phyloP scores from a whole-genome alignment of 192 early-diverging fungal genomes.

The Backusella tuberculispora region DNA sequence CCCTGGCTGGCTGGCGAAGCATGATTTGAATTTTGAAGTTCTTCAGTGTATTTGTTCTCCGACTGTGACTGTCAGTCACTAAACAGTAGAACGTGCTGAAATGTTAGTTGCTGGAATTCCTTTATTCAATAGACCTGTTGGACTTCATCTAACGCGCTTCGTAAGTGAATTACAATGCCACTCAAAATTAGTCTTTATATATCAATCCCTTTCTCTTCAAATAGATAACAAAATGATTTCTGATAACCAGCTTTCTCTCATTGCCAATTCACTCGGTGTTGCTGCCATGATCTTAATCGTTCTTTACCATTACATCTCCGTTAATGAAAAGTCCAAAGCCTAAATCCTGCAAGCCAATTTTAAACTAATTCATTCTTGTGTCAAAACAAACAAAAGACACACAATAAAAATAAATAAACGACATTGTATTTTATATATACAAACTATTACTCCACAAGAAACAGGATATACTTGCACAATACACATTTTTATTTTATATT shows the following conservation, averaged over 20 bases:
- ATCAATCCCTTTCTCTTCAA: neutral
- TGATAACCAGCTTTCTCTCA: constrained; percentile 54
- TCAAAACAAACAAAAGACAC: too few relatives aligned
- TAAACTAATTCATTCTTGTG: neutral
- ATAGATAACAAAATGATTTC: constrained; percentile 44
- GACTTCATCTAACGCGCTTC: neutral
- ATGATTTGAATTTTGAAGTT: too few relatives aligned
- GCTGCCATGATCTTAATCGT: constrained; percentile 57
- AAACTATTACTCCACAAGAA: neutral
- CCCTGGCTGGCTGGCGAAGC: too few relatives aligned
- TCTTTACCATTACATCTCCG: constrained; percentile 55
- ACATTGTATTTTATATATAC: neutral
- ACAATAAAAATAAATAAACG: neutral
- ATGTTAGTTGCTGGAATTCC: neutral
- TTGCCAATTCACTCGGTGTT: constrained; percentile 57
- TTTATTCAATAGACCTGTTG: neutral
- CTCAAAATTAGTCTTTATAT: neutral
- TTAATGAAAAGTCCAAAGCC: constrained; percentile 40
- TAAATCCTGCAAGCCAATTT: neutral
- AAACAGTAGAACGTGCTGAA: neutral
- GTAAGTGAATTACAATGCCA: neutral
- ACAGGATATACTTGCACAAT: neutral
- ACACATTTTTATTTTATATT: neutral
- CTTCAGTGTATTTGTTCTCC: neutral
- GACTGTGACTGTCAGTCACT: neutral